These are phyloP conservation scores for Penicillium lividum DNA, from an alignment of 495 filamentous ascomycete genomes.

Conservation along the genomic window DNA sequence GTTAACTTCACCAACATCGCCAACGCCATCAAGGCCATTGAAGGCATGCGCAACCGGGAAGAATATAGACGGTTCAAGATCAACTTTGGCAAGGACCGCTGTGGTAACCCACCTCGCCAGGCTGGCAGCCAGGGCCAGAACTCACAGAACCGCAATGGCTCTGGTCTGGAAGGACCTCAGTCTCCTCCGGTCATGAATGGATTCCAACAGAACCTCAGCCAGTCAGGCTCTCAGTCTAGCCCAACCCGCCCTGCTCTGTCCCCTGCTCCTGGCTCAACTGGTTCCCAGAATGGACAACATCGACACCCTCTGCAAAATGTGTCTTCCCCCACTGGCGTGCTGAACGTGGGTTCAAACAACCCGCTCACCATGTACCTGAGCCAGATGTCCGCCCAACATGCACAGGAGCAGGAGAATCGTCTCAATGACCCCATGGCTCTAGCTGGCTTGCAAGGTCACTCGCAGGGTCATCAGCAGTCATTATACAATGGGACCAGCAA, in stretches of 20 bases:
- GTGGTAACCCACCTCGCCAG: conserved; percentile 93
- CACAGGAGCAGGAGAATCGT: conserved; percentile 60
- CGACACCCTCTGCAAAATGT: conserved; percentile 54
- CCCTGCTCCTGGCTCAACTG: conserved; percentile 56
- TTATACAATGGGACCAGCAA: conserved; percentile 51
- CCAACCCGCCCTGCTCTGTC: conserved; percentile 62
- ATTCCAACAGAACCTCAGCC: conserved; percentile 51
- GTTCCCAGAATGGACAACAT: conserved; percentile 53
- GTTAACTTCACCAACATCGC: conserved; percentile 99
- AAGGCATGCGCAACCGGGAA: conserved; percentile 89
- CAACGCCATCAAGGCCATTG: conserved; percentile 98
- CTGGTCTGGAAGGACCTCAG: conserved; percentile 59
- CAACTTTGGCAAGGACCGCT: conserved; percentile 98
- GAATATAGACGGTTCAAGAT: conserved; percentile 99
- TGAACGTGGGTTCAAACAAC: conserved; percentile 80
- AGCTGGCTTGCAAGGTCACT: conserved; percentile 63
- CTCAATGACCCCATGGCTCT: conserved; percentile 51
- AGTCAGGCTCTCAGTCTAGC: conserved; percentile 67
- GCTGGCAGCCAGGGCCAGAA: conserved; percentile 49
- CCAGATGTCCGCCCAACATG: conserved; percentile 78
- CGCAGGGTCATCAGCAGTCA: conserved; percentile 54
- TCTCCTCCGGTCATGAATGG: conserved; percentile 58
- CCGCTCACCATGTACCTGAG: conserved; percentile 92
- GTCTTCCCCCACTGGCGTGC: conserved; percentile 65
- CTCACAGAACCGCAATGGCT: conserved; percentile 54